phyloP scores from a whole-genome alignment of 2,329 filamentous ascomycete species.

The Phialophora expanda region DNA sequence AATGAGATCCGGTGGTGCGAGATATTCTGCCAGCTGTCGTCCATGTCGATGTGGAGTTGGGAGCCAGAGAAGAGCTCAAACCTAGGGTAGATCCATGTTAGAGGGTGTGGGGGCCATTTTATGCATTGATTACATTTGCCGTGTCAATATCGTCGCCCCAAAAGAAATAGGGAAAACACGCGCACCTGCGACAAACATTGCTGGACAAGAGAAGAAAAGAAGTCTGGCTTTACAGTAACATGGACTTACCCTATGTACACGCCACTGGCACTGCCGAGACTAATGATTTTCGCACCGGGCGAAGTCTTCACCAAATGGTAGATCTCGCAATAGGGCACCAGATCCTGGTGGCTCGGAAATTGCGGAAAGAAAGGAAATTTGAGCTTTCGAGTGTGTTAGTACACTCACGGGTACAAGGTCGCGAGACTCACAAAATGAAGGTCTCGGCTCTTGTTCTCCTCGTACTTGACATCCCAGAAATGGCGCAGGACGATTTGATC shows the following conservation, averaged over 20 bases:
- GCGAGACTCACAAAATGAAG: conserved; percentile 37
- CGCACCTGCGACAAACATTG: conserved; percentile 8
- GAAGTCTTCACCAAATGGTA: conserved; percentile 40
- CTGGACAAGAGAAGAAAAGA: not conserved
- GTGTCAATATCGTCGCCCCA: not conserved
- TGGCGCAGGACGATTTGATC: conserved; percentile 39
- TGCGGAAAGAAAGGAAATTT: conserved; percentile 39
- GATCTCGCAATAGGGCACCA: conserved; percentile 39
- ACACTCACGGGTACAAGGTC: not conserved
- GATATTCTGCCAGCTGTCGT: conserved; percentile 40
- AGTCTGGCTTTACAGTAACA: not conserved
- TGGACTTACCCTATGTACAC: conserved; percentile 39
- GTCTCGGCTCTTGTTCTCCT: conserved; percentile 37
- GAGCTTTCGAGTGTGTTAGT: conserved; percentile 25
- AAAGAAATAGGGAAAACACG: not conserved
- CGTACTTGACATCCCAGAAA: conserved; percentile 39
- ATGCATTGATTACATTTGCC: not conserved
- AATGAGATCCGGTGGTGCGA: conserved; percentile 39
- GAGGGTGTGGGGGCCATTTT: not conserved
- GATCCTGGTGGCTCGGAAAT: conserved; percentile 34
- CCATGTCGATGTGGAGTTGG: conserved; percentile 41
- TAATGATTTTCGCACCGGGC: conserved; percentile 38
- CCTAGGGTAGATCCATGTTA: conserved; percentile 17
- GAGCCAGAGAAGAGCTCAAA: conserved; percentile 39
- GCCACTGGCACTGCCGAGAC: conserved; percentile 37